Evolutionary conservation across 371 early-diverging fungal species (phyloP), one percentile per base, ranked within the genome.

Genomic region (Smittium culicis): DNA sequence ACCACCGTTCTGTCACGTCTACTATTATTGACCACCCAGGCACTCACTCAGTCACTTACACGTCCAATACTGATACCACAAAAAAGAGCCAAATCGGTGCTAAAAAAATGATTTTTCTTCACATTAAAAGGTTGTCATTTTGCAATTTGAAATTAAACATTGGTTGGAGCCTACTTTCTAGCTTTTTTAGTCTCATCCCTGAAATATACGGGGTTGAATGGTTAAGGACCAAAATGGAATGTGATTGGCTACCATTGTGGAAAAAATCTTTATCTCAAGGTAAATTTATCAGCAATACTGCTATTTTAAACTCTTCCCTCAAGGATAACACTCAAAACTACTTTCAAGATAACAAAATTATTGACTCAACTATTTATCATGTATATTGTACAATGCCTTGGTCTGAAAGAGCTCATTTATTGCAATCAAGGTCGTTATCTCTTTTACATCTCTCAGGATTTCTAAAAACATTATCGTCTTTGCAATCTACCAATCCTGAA

Each of bases 101-200:
- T 45, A 35, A 33, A 33, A 63, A n/a, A 14, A 14, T 8, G n/a
- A 35, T 63, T n/a, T n/a, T 32, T 11, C 32, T 24, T 2, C 63
- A 63, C 34, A 35, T 63, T 27, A 32, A 34, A 34, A n/a, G 27
- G 11, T 56, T 61, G 20, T 61, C 71, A 2, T 45, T 66, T 34
- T 31, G 54, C 20, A 69, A 69, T 54, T 65, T 77, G 73, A 74
- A 71, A 0, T 66, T 69, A 75, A 55, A 67, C 11, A 65, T 61
- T 24, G 77, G 75, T 5, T 77, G 77, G 77, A 54, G 58, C 17
- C 62, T 77, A 65, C 45, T 74, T 31, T 31, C 76, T 0, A 70
- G 70, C 29, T 56, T 78, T 60, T 56, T 72, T 0, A 1, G 31
- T n/a, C 35, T 71, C 1, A 71, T 72, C 17, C n/a, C 68, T 17